Base-by-base conservation (phyloP, 805 yeast species). In the Wickerhamiella brachini region DNA sequence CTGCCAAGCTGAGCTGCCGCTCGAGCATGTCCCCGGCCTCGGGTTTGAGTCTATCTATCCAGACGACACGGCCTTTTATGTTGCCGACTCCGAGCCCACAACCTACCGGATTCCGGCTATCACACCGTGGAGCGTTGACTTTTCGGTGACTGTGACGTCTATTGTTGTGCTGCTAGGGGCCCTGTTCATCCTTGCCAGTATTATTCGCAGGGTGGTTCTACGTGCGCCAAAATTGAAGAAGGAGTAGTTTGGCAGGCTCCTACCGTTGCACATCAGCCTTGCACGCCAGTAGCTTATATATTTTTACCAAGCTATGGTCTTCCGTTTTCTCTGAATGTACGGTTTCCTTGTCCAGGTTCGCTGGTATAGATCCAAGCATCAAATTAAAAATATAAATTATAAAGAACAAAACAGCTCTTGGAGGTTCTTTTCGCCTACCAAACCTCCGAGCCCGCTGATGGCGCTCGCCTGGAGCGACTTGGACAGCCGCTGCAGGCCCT, bases 31-130 rank as follows among this genome's bases (percentile, higher is more conserved):
- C 3, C 68, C 64, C 41, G 61, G 60, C 1, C 51, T 73, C 9
- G 79, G 79, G 3, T 68, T 69, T 51, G 79, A 75, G 53, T 59
- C 71, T 1, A 65, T 66, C 45, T 78, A 77, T 56, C 76, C 77
- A 1, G 64, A 65, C 1, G 65, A 71, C 42, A 74, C 80, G 1
- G 57, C 64, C 0, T 77, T 75, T 56, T 66, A 66, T 53, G 69
- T 71, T 50, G 53, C 69, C 20, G 24, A 51, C 10, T 56, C 68
- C 47, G 52, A 47, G 43, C 43, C 54, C 8, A 49, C 68, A 4
- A 37, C 49, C 2, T 68, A 67, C 51, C 51, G 59, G 13, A 70
- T 77, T 31, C 82, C 83, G 4, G 69, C 66, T 3, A 74, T 72
- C 23, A 66, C 70, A 43, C 52, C 61, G 0, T 48, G 53, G 10